Conservation (phyloP, 352 stramenopile genomes). For the Phytophthora palmivora region DNA sequence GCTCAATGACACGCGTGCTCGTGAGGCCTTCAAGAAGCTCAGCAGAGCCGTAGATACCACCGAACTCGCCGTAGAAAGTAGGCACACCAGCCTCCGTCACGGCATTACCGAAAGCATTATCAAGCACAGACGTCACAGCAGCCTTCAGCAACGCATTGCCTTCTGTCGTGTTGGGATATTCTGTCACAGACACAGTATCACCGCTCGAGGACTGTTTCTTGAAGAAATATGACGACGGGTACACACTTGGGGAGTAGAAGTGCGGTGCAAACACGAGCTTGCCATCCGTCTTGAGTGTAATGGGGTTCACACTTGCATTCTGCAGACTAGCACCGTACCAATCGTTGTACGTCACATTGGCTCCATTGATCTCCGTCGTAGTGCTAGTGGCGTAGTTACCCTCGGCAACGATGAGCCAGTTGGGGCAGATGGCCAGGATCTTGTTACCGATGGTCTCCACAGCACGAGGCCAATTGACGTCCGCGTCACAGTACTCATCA, state of each 20-base stretch:
- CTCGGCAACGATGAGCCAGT: conserved; percentile 83
- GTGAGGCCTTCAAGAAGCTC: conserved; percentile 66
- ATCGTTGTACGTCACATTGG: conserved; percentile 79
- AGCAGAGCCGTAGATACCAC: conserved; percentile 74
- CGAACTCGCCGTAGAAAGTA: conserved; percentile 84
- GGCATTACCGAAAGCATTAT: conserved; percentile 70
- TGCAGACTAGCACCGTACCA: conserved; percentile 87
- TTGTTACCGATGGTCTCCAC: conserved; percentile 68
- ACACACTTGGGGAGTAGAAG: conserved; percentile 86
- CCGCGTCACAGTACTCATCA: conserved; percentile 58
- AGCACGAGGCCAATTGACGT: conserved; percentile 75
- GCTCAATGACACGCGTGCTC: conserved; percentile 76
- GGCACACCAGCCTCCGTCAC: conserved; percentile 57
- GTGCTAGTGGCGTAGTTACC: conserved; percentile 60
- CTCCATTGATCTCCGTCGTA: conserved; percentile 55
- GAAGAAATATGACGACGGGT: conserved; percentile 84
- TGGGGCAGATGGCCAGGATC: conserved; percentile 74
- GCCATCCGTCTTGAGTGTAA: conserved; percentile 58
- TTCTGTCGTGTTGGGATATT: conserved; percentile 70
- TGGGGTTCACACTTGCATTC: conserved; percentile 75
- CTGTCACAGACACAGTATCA: conserved; percentile 50
- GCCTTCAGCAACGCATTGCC: conserved; percentile 64
- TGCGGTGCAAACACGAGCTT: conserved; percentile 86
- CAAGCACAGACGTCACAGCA: conserved; percentile 65
- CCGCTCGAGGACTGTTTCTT: conserved; percentile 53